A percentile compares a stretch with the other conserved stretches of the same genome.
Evolutionary conservation across 2,329 filamentous ascomycete genomes (phyloP).

Genomic region (Fusarium acutatum): DNA sequence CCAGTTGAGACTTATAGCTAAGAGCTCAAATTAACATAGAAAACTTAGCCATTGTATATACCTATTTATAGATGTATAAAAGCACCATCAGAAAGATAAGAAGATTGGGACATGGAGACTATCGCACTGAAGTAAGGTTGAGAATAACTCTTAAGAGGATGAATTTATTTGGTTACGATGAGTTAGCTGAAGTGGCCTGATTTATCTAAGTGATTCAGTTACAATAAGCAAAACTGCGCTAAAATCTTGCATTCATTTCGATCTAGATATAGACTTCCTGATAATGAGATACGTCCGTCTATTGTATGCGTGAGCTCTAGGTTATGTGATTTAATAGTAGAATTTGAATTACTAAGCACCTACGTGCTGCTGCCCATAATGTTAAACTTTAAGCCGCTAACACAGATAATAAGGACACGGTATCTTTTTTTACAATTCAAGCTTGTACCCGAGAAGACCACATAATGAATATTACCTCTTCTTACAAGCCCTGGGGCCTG

Average conservation of each 20-base stretch:
- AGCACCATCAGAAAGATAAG: too few species aligned
- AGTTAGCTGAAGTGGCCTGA: too few species aligned
- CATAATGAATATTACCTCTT: rapidly evolving
- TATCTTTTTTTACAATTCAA: rapidly evolving
- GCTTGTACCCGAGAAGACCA: rapidly evolving
- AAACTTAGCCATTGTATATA: too few species aligned
- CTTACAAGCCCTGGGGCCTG: not conserved
- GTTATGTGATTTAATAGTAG: rapidly evolving
- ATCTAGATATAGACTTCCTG: rapidly evolving
- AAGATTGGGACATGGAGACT: too few species aligned
- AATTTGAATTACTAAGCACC: not conserved
- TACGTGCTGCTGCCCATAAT: rapidly evolving
- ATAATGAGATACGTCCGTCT: not conserved
- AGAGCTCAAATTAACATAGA: too few species aligned
- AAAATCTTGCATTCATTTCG: not conserved
- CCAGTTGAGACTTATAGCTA: too few species aligned
- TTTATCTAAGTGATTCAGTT: too few species aligned
- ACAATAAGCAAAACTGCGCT: too few species aligned
- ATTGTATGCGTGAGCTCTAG: not conserved
- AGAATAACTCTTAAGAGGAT: too few species aligned
- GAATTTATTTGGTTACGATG: too few species aligned
- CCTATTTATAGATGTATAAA: too few species aligned
- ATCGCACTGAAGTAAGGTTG: too few species aligned
- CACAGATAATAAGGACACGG: rapidly evolving
- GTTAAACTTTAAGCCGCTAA: rapidly evolving